Evolutionary conservation across 352 stramenopile species (phyloP).

Genomic region (Paralagenidium karlingii): DNA sequence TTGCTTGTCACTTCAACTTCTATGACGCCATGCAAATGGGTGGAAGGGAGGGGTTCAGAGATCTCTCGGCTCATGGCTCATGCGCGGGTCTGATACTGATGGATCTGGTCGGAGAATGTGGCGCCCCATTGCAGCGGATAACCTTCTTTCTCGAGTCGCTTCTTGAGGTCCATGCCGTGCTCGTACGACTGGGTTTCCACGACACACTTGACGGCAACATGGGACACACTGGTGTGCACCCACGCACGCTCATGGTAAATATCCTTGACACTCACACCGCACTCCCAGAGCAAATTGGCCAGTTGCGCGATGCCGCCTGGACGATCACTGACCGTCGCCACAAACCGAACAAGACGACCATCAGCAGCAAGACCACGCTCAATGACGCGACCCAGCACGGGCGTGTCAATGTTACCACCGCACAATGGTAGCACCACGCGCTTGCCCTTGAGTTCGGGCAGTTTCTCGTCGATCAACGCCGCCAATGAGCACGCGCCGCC

Average conservation of each 20-base stretch:
- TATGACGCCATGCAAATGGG: background rate
- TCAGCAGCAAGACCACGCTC: slow-evolving; percentile 95
- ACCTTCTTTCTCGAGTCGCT: slow-evolving; percentile 65
- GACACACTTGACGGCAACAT: slow-evolving; percentile 93
- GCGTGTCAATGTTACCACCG: slow-evolving; percentile 97
- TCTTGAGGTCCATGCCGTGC: slow-evolving; percentile 82
- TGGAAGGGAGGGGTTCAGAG: background rate
- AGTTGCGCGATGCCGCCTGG: slow-evolving; percentile 90
- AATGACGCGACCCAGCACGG: slow-evolving; percentile 91
- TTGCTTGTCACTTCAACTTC: background rate
- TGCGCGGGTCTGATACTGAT: background rate
- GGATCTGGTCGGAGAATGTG: slow-evolving; percentile 5
- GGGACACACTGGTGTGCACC: slow-evolving; percentile 91
- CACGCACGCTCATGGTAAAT: slow-evolving; percentile 96
- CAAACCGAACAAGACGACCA: slow-evolving; percentile 92
- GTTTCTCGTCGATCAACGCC: slow-evolving; percentile 88
- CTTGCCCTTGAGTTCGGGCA: slow-evolving; percentile 86
- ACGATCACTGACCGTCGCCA: slow-evolving; percentile 93
- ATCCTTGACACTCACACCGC: slow-evolving; percentile 90
- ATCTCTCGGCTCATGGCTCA: background rate
- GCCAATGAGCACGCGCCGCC: slow-evolving; percentile 90
- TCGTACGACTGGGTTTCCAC: slow-evolving; percentile 92
- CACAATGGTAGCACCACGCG: slow-evolving; percentile 94
- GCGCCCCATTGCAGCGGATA: slow-evolving; percentile 84
- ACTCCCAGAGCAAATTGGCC: slow-evolving; percentile 83